These are phyloP conservation scores for Myochromella boudieri DNA, from an alignment of 768 basidiomycete species.

Conservation along the genomic window DNA sequence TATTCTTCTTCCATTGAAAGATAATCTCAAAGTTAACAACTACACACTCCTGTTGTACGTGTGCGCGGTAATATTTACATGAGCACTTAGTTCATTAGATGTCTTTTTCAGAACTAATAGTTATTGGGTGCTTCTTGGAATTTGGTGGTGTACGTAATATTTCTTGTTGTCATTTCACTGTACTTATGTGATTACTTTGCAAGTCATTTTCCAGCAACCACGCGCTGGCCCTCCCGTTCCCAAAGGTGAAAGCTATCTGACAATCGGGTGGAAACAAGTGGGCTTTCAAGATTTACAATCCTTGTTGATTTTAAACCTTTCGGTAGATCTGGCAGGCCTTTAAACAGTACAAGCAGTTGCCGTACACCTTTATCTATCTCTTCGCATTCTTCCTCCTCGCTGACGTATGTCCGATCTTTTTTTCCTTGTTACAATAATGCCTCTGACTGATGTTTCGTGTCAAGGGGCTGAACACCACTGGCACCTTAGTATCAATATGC, in stretches of 20 bases:
- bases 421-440: not conserved
- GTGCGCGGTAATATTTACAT: constrained; percentile 22
- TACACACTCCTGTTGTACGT: constrained; percentile 67
- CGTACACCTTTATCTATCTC: constrained; percentile 81
- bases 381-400: constrained; percentile 77
- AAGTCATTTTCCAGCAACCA: constrained; percentile 84
- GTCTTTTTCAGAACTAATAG: constrained; percentile 52
- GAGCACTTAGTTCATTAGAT: not conserved
- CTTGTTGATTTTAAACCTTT: not conserved
- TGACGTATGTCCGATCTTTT: constrained; percentile 51
- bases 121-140: constrained; percentile 77
- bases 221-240: constrained; percentile 80
- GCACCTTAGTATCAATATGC: constrained; percentile 71
- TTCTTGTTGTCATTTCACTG: too few relatives aligned
- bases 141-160: constrained; percentile 86
- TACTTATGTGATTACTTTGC: not conserved
- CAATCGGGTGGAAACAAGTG: constrained; percentile 86
- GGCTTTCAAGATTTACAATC: constrained; percentile 6
- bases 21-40: constrained; percentile 67
- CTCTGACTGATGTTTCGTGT: not conserved
- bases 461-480: constrained; percentile 80
- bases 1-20: constrained; percentile 60
- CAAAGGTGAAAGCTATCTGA: constrained; percentile 72
- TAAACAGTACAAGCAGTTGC: constrained; percentile 75
- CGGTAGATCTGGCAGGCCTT: constrained; percentile 72